Percentiles rank a stretch among this genome's conserved stretches.
Evolutionary conservation across 495 filamentous ascomycete genomes (phyloP).

Genomic region (Melanomma pulvis-pyrius): DNA sequence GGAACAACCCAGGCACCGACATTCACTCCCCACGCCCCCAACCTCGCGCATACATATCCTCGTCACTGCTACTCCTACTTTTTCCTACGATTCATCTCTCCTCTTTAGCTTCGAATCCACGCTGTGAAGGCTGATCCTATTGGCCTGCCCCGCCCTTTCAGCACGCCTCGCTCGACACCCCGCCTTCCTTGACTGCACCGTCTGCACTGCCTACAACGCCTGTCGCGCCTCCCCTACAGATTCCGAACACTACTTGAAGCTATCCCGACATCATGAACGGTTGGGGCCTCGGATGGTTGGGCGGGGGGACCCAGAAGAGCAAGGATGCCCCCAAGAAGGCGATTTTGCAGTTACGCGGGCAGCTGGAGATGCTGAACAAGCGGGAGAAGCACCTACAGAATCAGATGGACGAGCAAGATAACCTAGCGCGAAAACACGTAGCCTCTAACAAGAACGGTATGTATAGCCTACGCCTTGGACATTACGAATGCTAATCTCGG

Average conservation of each 20-base stretch:
- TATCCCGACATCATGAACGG: conserved; percentile 38
- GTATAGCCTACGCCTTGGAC: conserved; percentile 39
- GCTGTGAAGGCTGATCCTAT: background rate
- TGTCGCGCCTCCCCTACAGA: background rate
- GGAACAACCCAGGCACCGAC: background rate
- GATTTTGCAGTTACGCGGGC: conserved; percentile 82
- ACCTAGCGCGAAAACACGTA: conserved; percentile 86
- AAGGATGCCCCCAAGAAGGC: conserved; percentile 97
- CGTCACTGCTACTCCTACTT: background rate
- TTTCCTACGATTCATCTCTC: background rate
- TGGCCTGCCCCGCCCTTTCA: conserved; percentile 7
- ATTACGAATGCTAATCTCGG: background rate
- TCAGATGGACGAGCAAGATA: conserved; percentile 92
- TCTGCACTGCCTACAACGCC: background rate
- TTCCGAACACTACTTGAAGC: background rate
- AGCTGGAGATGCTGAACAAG: conserved; percentile 98
- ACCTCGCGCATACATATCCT: background rate
- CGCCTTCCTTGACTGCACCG: background rate
- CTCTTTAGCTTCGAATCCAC: background rate
- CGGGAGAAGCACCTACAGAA: conserved; percentile 85
- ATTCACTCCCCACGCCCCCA: background rate
- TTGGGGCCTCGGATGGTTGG: conserved; percentile 46
- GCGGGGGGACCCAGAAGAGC: conserved; percentile 67
- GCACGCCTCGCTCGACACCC: background rate
- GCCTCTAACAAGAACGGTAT: conserved; percentile 87